Conservation (phyloP, 1,284 basidiomycete species). For the Pulveroboletus sp. region DNA sequence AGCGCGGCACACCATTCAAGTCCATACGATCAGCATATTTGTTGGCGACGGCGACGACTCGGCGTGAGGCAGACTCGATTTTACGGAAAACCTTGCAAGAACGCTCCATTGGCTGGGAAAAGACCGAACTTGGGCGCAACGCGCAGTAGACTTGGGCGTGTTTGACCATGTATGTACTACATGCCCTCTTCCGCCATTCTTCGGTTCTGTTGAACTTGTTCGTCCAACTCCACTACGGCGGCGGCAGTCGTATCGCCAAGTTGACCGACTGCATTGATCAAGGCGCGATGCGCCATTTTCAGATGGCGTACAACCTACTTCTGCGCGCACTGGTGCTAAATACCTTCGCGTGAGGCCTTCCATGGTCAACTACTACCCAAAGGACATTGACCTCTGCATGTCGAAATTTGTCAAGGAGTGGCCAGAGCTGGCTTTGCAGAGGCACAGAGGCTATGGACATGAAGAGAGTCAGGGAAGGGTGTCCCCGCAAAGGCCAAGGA, state of each 20-base stretch:
- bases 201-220: no score
- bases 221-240: no score
- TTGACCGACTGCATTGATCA: constrained; percentile 54
- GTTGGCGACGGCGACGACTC: no score
- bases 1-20: neutral
- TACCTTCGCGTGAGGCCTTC: constrained; percentile 75
- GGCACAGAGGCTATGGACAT: constrained; percentile 56
- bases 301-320: constrained; percentile 81
- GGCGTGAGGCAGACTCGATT: no score
- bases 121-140: no score
- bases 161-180: no score
- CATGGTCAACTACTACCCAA: constrained; percentile 78
- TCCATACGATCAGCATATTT: neutral
- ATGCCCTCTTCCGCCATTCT: no score
- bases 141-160: no score
- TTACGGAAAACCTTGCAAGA: no score
- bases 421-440: constrained; percentile 60
- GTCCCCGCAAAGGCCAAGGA: constrained; percentile 76
- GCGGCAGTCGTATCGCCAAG: no score
- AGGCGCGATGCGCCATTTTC: constrained; percentile 74
- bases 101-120: no score
- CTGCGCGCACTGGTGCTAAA: constrained; percentile 80
- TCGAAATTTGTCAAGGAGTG: constrained; percentile 50
- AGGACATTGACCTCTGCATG: constrained; percentile 53
- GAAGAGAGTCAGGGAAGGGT: constrained; percentile 59